Percentiles rank a stretch among this genome's conserved stretches.
phyloP scores from a whole-genome alignment of 2,329 filamentous ascomycete species.

The Phaeosphaeria sp. region DNA sequence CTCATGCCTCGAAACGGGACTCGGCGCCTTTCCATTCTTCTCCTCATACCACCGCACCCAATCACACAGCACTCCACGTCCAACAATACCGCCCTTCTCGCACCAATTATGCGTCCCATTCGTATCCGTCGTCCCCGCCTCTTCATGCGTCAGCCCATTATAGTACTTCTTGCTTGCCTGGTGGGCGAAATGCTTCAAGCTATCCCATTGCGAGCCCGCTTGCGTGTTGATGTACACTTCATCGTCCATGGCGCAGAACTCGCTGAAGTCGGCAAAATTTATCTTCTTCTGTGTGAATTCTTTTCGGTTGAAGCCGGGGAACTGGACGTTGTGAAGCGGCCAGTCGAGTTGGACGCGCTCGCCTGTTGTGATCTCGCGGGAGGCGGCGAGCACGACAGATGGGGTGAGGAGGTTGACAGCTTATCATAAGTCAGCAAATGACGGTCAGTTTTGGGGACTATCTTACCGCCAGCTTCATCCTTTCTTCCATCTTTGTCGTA shows the following conservation, averaged over 20 bases:
- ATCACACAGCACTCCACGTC: slow-evolving; percentile 42
- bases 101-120: slow-evolving; percentile 48
- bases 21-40: slow-evolving; percentile 35
- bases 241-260: slow-evolving; percentile 39
- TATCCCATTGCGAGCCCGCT: slow-evolving; percentile 46
- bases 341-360: slow-evolving; percentile 61
- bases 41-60: slow-evolving; percentile 43
- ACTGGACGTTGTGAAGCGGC: slow-evolving; percentile 64
- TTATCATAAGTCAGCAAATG: slow-evolving; percentile 29
- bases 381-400: slow-evolving; percentile 58
- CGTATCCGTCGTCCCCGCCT: slow-evolving; percentile 25
- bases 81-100: slow-evolving; percentile 45
- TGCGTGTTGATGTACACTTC: slow-evolving; percentile 44
- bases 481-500: slow-evolving; percentile 48
- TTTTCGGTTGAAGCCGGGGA: slow-evolving; percentile 61
- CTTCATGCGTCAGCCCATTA: slow-evolving; percentile 40
- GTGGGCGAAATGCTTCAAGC: slow-evolving; percentile 45
- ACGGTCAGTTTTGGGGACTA: slow-evolving; percentile 2
- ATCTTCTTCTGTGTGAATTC: slow-evolving; percentile 60
- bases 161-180: slow-evolving; percentile 37
- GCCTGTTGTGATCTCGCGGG: slow-evolving; percentile 60
- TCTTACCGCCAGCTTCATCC: slow-evolving; percentile 61
- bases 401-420: slow-evolving; percentile 56
- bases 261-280: slow-evolving; percentile 46
- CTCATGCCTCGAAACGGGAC: slow-evolving; percentile 35